Base-by-base conservation (phyloP, 139 green algal species). In the Pycnococcus provasolii region DNA sequence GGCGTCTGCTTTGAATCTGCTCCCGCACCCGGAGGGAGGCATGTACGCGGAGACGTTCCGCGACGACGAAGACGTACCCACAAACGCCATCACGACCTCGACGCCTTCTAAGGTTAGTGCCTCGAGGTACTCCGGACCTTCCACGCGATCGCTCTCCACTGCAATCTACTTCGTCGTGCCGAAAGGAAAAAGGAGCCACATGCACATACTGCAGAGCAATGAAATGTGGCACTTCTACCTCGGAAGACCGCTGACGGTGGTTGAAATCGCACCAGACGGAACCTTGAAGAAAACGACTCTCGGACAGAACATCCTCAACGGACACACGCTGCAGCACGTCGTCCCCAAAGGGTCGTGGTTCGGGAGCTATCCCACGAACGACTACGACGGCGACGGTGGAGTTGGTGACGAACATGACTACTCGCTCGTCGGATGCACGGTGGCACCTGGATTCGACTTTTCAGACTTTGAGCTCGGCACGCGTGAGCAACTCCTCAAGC, bases 1-100 rank as follows among this genome's bases (percentile, higher is more conserved):
- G 26, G 26, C 26, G 26, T 26, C 26, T 26, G 26, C 26, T 26
- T 26, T 68, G 3, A 50, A 41, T 13, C n/a, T 68, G 62, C 47
- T 68, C 37, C 62, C 62, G 47, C 62, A 68, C 62, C 62, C 62
- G 2, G 62, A 68, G 26, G 62, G 62, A 45, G 62, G 62, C 1
- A 60, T 60, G 40, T 68, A 60, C 26, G n/a, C 11, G 8, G 62
- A 68, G 46, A 68, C 62, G 3, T 59, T 60, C 45, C 3, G 62
- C 3, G 26, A 26, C 26, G 26, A 26, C 26, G 26, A 26, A 26
- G 26, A 26, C 26, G 26, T 26, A 26, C 26, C 26, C 26, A 26
- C 26, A 26, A 26, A 26, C 26, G 26, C 26, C 26, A 26, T 26
- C 26, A 60, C 40, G 15, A 50, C 48, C 45, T 46, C 13, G 13